Percentiles rank a stretch among this genome's conserved stretches.
These are phyloP conservation scores for Venturia asperata DNA, from an alignment of 2,329 filamentous ascomycete species.

Conservation along the genomic window DNA sequence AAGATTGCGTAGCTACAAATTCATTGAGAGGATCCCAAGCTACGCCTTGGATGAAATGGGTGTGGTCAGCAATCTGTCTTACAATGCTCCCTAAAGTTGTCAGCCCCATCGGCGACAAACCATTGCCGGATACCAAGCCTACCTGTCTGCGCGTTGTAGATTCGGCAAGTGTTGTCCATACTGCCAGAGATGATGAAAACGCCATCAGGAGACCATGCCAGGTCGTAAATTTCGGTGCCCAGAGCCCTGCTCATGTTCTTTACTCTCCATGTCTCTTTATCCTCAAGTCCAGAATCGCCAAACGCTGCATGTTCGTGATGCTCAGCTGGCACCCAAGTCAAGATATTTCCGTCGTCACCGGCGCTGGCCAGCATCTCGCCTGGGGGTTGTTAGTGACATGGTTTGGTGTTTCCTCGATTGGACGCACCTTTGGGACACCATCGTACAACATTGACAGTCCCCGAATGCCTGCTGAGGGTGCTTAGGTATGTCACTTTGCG, in stretches of 20 bases:
- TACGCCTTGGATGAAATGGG: slow-evolving; percentile 96
- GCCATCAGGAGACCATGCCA: slow-evolving; percentile 98
- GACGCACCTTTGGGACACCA: slow-evolving; percentile 83
- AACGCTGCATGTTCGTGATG: slow-evolving; percentile 56
- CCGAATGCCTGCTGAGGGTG: slow-evolving; percentile 86
- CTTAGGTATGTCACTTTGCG: slow-evolving; percentile 86
- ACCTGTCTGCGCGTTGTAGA: slow-evolving; percentile 93
- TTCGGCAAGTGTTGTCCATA: slow-evolving; percentile 97
- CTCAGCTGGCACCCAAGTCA: slow-evolving; percentile 91
- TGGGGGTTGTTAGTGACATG: slow-evolving; percentile 34
- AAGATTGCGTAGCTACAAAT: slow-evolving; percentile 96
- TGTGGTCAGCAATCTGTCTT: slow-evolving; percentile 92
- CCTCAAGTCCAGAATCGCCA: slow-evolving; percentile 78
- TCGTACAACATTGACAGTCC: slow-evolving; percentile 95
- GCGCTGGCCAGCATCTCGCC: slow-evolving; percentile 91
- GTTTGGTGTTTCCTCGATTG: slow-evolving; percentile 22
- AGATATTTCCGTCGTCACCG: slow-evolving; percentile 93
- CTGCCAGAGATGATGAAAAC: slow-evolving; percentile 95
- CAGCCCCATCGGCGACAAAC: slow-evolving; percentile 16
- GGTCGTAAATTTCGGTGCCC: slow-evolving; percentile 93
- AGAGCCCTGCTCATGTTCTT: slow-evolving; percentile 97
- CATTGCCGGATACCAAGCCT: slow-evolving; percentile 28
- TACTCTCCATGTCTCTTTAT: slow-evolving; percentile 93
- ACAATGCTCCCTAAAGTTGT: slow-evolving; percentile 53
- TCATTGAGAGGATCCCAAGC: slow-evolving; percentile 98